A percentile compares a stretch with the other conserved stretches of the same genome.
phyloP scores from a whole-genome alignment of 2,329 filamentous ascomycete species.

The Fusarium scirpi region DNA sequence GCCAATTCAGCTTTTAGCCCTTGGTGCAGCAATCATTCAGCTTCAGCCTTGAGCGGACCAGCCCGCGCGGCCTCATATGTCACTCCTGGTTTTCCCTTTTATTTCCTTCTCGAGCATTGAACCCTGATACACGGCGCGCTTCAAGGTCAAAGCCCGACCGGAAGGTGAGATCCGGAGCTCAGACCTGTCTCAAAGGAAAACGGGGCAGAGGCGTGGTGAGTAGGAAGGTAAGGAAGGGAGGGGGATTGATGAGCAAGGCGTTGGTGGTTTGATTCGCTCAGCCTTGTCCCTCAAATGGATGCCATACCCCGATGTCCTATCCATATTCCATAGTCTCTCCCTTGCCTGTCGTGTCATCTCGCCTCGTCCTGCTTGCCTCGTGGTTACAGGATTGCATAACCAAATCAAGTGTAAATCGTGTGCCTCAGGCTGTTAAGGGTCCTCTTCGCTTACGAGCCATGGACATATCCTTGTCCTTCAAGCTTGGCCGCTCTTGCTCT shows the following conservation, averaged over 20 bases:
- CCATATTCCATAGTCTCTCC: conserved; percentile 25
- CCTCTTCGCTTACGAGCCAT: conserved; percentile 26
- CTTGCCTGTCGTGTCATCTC: conserved; percentile 34
- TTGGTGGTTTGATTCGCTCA: conserved; percentile 42
- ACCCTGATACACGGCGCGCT: conserved; percentile 29
- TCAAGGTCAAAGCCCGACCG: conserved; percentile 37
- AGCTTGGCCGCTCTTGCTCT: conserved; percentile 21
- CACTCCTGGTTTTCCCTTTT: conserved; percentile 9
- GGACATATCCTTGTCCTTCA: conserved; percentile 26
- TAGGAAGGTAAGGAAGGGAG: conserved; percentile 32
- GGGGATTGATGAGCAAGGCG: conserved; percentile 37
- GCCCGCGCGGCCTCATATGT: conserved; percentile 24
- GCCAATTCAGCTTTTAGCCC: conserved; percentile 36
- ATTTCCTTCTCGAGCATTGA: conserved; percentile 17
- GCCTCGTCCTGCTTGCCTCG: conserved; percentile 44
- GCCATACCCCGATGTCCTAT: conserved; percentile 25
- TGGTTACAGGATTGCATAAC: conserved; percentile 42
- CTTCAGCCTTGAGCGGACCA: conserved; percentile 41
- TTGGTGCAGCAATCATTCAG: conserved; percentile 34
- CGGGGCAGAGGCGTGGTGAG: conserved; percentile 33
- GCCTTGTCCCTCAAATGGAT: conserved; percentile 39
- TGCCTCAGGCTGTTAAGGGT: conserved; percentile 32
- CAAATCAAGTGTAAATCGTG: conserved; percentile 24
- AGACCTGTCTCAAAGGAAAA: conserved; percentile 36
- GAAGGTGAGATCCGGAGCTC: conserved; percentile 36